Base-by-base conservation (phyloP, 1,284 basidiomycete genomes). In the Ustilago vetiveriae region DNA sequence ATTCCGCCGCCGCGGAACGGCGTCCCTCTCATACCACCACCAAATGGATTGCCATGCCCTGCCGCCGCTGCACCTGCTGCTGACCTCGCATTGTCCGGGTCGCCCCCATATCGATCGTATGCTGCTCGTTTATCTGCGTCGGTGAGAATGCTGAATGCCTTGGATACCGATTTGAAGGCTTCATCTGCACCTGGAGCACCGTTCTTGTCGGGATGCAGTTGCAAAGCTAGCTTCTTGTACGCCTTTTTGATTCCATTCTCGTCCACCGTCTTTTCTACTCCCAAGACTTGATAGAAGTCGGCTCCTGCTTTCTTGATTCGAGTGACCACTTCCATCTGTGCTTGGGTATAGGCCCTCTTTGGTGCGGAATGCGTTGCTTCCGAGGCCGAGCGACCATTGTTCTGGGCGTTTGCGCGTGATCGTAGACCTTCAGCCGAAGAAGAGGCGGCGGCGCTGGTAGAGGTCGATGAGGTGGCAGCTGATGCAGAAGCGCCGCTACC, bases 141-240 rank as follows among this genome's bases (percentile, higher is more conserved):
- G 76, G 92, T 96, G 17, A 97, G 85, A 6, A 97, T 89, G 81
- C 94, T 93, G 83, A 97, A 98, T 6, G 94, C 94, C 84, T 98
- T 98, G 1, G 94, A 97, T 13, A 99, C 94, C 88, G 92, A 86
- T 85, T 99, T 99, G 86, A 99, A 99, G 2, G 96, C 96, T 82
- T 99, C 96, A 71, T 98, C 96, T 14, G 96, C 95, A 17, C 94
- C 93, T 13, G 96, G 95, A 17, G 96, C 96, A 16, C 92, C 91
- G 79, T 97, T 97, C 85, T 98, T 98, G 83, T 98, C 95, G 0
- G 95, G 95, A 85, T 98, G 95, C 67, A 98, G 83, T 44, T 91
- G 90, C 57, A 98, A 85, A 33, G 95, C 95, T 54, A 98, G 87
- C 92, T 98, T 99, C 63, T 94, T 88, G 86, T 98, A 98, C 17